Evolutionary conservation across 2,329 filamentous ascomycete genomes (phyloP), one percentile per base, ranked within the genome.

Genomic region (Fusarium ambrosium): DNA sequence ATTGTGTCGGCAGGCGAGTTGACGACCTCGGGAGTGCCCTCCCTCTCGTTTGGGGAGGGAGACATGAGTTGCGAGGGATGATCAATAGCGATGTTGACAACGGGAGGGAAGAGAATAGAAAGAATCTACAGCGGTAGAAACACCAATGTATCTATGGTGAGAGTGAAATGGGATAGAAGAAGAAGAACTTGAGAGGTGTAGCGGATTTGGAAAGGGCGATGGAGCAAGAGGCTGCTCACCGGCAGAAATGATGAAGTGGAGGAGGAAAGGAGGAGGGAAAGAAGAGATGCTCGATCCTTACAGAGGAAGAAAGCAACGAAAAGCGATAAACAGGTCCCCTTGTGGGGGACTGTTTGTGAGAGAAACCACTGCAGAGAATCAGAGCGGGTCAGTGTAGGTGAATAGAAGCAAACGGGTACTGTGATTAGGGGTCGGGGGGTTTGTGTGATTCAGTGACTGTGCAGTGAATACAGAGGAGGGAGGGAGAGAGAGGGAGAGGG

Each of bases 351-450:
- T 41, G 11, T 20, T 37, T 45, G 22, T 36, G 53, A 62, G 58
- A 34, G 62, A 37, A 71, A 60, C 62, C 69, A 69, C 69, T 69
- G 43, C 27, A 36, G 43, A 18, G 22, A 53, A 11, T n/a, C 6
- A 41, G 18, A 16, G 36, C n/a, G 2, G 11, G 14, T n/a, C 27
- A 14, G 7, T 4, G 45, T 2, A 2, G 24, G 24, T 56, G 62
- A 64, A 18, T 37, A 32, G 22, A 6, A 32, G 60, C n/a, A 61
- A 27, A 29, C 34, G 27, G n/a, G 18, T 43, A 20, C n/a, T 20
- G 41, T 36, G 60, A n/a, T 24, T 34, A 32, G 24, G 24, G 32
- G 37, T 48, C 18, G 32, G 45, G 6, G 24, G 32, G 18, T 36
- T 24, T 32, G 24, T 5, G 43, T 62, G 59, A 62, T 48, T 62